Conservation (phyloP, 768 basidiomycete genomes). For the Leccinum broughii region DNA sequence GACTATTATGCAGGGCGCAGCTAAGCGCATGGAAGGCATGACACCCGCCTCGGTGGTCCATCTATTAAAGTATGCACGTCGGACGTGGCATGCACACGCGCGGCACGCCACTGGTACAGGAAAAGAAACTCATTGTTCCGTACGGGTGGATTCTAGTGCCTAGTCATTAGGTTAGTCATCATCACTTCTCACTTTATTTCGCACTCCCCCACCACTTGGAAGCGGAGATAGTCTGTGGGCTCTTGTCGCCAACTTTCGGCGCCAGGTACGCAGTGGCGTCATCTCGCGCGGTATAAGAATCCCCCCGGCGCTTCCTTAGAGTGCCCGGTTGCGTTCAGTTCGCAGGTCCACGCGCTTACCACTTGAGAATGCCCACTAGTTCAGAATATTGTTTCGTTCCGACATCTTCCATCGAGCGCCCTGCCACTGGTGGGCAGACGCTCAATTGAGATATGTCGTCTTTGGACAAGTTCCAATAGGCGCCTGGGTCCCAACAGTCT, state of each 20-base stretch:
- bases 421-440: not conserved
- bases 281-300: not conserved
- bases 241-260: not conserved
- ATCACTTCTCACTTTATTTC: not conserved
- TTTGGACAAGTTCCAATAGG: not conserved
- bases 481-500: too few relatives aligned
- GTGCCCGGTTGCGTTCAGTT: not conserved
- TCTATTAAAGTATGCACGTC: slow-evolving; percentile 62
- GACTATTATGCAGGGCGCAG: slow-evolving; percentile 65
- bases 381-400: slow-evolving; percentile 1
- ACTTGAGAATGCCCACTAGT: slow-evolving; percentile 9
- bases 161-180: not conserved
- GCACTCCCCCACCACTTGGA: not conserved
- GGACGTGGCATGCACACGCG: slow-evolving; percentile 28
- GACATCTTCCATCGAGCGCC: not conserved
- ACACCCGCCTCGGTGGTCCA: slow-evolving; percentile 76
- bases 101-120: not conserved
- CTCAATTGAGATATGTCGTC: not conserved
- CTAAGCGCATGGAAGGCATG: slow-evolving; percentile 92
- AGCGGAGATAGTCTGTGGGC: not conserved
- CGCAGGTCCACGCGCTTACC: not conserved
- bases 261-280: not conserved
- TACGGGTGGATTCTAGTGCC: not conserved
- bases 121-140: not conserved
- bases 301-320: not conserved